Evolutionary conservation across 176 grass and related monocot species (phyloP), one percentile per base, ranked within the genome.

Genomic region (Themeda triandra): DNA sequence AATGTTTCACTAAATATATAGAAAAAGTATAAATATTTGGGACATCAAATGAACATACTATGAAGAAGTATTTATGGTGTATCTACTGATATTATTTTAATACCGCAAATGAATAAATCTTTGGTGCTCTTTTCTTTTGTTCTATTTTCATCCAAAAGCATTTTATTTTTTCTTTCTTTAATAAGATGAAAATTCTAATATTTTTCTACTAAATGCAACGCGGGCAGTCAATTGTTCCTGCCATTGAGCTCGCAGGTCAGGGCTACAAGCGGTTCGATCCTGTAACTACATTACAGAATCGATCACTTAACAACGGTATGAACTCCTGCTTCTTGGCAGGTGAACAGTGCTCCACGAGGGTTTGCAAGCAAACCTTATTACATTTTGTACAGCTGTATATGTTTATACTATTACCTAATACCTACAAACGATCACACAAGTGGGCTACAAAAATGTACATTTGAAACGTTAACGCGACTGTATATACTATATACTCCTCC

Each of bases 281-380:
- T 30, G 13, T 40, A 35, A 35, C 6, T 35, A 35, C 33, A 35
- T 5, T 35, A 5, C 33, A n/a, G 33, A 35, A 35, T 3, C 14
- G 4, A 42, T 30, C 8, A 35, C 32, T 10, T 68, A 27, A 10
- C 8, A 9, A 11, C 36, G 40, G 13, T 48, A 25, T 30, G n/a
- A 14, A 13, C 13, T 37, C 21, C 46, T 39, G 48, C n/a, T 56
- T 58, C 66, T 28, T 59, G 15, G 23, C 67, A 42, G 74, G 6
- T 60, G 5, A 39, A 9, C 12, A 60, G 14, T 76, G n/a, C 19
- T 45, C 2, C 25, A 66, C 60, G 18, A 42, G 8, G n/a, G 25
- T 65, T 44, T 64, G 27, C 15, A 6, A 49, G 49, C 4, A 25
- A 44, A 76, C 32, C 72, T 84, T 77, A 44, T 85, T 85, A 53